Evolutionary conservation across 2,329 filamentous ascomycete species (phyloP), one percentile per base, ranked within the genome.

Genomic region (Cercospora berteroae): DNA sequence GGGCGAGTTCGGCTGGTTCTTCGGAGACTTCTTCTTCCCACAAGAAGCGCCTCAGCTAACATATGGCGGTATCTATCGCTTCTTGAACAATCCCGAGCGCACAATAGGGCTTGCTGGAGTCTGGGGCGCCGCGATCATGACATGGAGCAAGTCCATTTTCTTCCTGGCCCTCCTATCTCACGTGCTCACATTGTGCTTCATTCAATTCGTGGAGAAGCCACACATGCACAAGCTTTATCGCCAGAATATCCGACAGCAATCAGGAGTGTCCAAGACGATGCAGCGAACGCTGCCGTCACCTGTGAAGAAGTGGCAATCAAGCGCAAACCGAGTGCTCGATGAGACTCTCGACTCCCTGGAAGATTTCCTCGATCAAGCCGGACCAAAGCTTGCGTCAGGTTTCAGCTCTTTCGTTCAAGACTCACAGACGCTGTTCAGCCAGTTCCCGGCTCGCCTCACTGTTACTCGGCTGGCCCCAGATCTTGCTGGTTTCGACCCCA

Each of bases 221-320:
- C 95, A 99, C 79, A 98, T 99, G 94, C 92, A 97, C 79, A 98
- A 97, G 84, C 87, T 98, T 18, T 99, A 99, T 76, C 94, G 95
- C 50, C 86, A 89, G 73, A 90, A 89, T 73, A 83, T 99, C 56
- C 90, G 95, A 67, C 84, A 90, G 71, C 93, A 97, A 78, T 95
- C 95, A 10, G 95, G 95, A 60, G 85, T 99, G 44, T 94, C 94
- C 67, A 96, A 94, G 81, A 97, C 92, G 75, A 86, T 99, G 77
- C 92, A 93, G 79, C 89, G 91, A 70, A 93, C 93, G 10, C 83
- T 99, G 25, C 95, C 95, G 3, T 88, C 89, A 2, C 91, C 93
- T 2, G 87, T 99, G 48, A 89, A 91, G 74, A 89, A 90, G 71
- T 92, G 92, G 85, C 91, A 94, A 74, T 89, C 92, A 58, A 95